These are phyloP conservation scores for Albugo laibachii DNA, from an alignment of 352 stramenopile genomes.

Conservation along the genomic window DNA sequence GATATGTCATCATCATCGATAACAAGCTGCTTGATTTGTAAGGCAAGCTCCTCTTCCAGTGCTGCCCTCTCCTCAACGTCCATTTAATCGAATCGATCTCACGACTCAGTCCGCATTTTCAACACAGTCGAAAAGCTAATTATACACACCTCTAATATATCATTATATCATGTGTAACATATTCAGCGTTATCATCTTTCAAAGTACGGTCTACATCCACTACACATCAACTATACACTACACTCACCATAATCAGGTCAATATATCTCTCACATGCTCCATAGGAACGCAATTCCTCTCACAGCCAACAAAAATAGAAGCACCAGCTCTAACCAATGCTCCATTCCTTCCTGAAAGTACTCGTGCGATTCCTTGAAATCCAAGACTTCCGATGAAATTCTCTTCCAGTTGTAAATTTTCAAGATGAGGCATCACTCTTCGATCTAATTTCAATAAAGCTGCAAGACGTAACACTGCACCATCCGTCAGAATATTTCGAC, in stretches of 20 bases:
- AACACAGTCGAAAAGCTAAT: not conserved
- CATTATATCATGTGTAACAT: not conserved
- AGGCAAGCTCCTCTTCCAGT: slow-evolving; percentile 23
- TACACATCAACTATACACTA: not conserved
- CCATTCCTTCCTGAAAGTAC: slow-evolving; percentile 9
- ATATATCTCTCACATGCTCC: slow-evolving; percentile 7
- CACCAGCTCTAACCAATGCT: not conserved
- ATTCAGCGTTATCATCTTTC: not conserved
- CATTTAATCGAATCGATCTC: slow-evolving; percentile 1
- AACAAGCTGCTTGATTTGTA: slow-evolving; percentile 13
- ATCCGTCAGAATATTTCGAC: slow-evolving; percentile 39
- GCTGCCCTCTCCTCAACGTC: slow-evolving; percentile 21
- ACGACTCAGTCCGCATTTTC: not conserved
- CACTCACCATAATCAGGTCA: slow-evolving; percentile 1
- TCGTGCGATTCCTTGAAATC: slow-evolving; percentile 34
- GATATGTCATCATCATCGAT: not conserved
- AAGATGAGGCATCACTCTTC: slow-evolving; percentile 10
- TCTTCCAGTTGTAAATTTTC: slow-evolving; percentile 20
- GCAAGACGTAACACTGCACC: slow-evolving; percentile 23
- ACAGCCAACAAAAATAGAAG: slow-evolving; percentile 8
- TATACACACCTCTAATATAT: not conserved
- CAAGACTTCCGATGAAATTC: slow-evolving; percentile 48
- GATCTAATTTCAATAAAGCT: slow-evolving; percentile 10
- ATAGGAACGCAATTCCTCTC: slow-evolving; percentile 10
- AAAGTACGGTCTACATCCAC: not conserved